Base-by-base conservation (phyloP, 257 asterid species). In the Jaltomata sinuosa region DNA sequence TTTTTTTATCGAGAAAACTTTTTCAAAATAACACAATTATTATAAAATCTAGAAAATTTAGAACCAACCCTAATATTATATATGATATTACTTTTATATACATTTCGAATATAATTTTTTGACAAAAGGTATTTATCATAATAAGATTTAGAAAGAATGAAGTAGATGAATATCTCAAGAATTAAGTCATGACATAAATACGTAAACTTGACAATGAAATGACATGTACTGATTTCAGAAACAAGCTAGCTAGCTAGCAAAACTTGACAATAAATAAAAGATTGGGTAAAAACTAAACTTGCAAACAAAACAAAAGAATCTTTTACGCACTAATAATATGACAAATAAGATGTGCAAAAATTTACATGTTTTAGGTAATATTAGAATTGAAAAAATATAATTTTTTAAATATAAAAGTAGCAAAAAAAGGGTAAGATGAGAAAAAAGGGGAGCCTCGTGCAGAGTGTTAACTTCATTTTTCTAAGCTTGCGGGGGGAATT, bases 391-490 rank as follows among this genome's bases (percentile, higher is more conserved):
- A 85, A 55, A 55, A 36, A 11, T 67, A 67, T 42, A 72, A 38
- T 72, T 12, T 27, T 72, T 3, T 40, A 72, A 42, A 15, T 80
- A 55, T 38, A 16, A 80, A 80, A 80, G 31, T 42, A 80, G 84
- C 53, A 80, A 11, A 0, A 34, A 84, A 1, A 16, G 83, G 11
- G 80, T 55, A 64, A 81, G 21, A 87, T 72, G 69, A 84, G 88
- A 81, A 80, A 82, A 76, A 25, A 64, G 86, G 86, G 86, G 88
- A 65, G 84, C 88, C 88, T 86, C 87, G 87, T 71, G 71, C 85
- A 81, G 87, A 12, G 88, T 85, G 92, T 83, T n/a, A 36, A 88
- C 85, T 87, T 87, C 86, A 83, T 86, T 86, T 64, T 89, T 87
- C 90, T 84, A 84, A 82, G 89, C 84, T 83, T 80, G 65, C 86